Evolutionary conservation across 2,329 filamentous ascomycete species (phyloP).

Genomic region (Fusarium goolgardi): DNA sequence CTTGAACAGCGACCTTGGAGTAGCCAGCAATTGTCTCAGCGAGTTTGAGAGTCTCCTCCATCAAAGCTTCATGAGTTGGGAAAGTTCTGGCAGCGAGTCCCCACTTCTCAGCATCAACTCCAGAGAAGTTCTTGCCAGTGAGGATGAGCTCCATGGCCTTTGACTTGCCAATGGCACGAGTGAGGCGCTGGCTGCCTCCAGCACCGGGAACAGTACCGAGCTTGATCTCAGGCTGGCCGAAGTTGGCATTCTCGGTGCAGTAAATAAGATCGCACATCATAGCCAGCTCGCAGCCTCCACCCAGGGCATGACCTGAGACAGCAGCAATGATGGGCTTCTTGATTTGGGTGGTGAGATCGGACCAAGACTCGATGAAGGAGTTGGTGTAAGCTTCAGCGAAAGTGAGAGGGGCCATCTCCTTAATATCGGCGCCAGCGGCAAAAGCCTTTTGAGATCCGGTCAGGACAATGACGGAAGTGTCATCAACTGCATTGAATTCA

Average conservation of each 20-base stretch:
- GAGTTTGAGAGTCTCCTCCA: conserved; percentile 83
- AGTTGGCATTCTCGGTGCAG: conserved; percentile 85
- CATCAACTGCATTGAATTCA: conserved; percentile 75
- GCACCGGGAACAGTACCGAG: conserved; percentile 92
- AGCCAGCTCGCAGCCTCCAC: conserved; percentile 94
- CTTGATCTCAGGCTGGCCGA: conserved; percentile 98
- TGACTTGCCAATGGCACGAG: conserved; percentile 83
- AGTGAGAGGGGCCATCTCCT: conserved; percentile 95
- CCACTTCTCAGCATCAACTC: conserved; percentile 88
- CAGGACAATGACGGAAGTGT: conserved; percentile 81
- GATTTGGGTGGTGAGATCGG: conserved; percentile 80
- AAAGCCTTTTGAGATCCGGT: conserved; percentile 93
- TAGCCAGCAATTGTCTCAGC: conserved; percentile 91
- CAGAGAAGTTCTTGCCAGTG: conserved; percentile 85
- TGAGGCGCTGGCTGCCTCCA: conserved; percentile 90
- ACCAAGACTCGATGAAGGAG: conserved; percentile 97
- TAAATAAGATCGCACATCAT: conserved; percentile 98
- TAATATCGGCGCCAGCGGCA: conserved; percentile 96
- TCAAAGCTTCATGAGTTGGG: conserved; percentile 80
- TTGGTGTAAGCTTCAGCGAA: conserved; percentile 88
- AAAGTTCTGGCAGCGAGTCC: conserved; percentile 88
- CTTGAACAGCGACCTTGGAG: conserved; percentile 87
- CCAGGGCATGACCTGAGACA: conserved; percentile 93
- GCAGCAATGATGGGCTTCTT: conserved; percentile 96
- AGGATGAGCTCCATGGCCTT: conserved; percentile 92